Conservation (phyloP, 192 early-diverging fungal genomes). For the Gonapodya sp. region DNA sequence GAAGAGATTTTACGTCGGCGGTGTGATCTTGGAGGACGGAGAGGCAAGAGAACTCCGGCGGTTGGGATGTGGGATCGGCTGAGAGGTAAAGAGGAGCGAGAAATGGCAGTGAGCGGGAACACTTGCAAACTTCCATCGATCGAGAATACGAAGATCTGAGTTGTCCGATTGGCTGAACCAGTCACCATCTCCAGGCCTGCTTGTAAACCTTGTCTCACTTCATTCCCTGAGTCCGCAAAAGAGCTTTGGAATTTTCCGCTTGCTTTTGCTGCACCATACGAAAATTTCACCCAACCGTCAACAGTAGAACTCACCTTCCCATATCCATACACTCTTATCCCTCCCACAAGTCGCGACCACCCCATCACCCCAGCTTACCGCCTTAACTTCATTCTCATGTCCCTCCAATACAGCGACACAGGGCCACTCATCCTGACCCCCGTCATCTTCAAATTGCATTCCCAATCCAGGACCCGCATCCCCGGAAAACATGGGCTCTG, state of each 20-base stretch:
- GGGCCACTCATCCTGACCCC: constrained; percentile 50
- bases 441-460: not conserved
- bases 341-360: constrained; percentile 88
- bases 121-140: no score
- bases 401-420: constrained; percentile 91
- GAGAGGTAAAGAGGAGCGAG: no score
- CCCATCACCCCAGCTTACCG: constrained; percentile 69
- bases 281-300: no score
- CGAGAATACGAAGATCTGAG: constrained; percentile 1
- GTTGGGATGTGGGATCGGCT: not conserved
- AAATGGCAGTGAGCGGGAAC: no score
- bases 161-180: not conserved
- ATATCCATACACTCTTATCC: constrained; percentile 98
- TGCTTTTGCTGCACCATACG: no score
- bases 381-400: constrained; percentile 97
- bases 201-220: no score
- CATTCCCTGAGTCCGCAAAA: no score
- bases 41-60: constrained; percentile 93
- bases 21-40: constrained; percentile 90
- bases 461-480: not conserved
- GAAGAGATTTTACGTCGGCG: constrained; percentile 91
- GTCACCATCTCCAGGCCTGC: no score
- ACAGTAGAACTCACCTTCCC: constrained; percentile 59
- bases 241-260: no score
- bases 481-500: constrained; percentile 31